Evolutionary conservation across 768 basidiomycete species (phyloP).

Genomic region (Leccinum incarnatum): DNA sequence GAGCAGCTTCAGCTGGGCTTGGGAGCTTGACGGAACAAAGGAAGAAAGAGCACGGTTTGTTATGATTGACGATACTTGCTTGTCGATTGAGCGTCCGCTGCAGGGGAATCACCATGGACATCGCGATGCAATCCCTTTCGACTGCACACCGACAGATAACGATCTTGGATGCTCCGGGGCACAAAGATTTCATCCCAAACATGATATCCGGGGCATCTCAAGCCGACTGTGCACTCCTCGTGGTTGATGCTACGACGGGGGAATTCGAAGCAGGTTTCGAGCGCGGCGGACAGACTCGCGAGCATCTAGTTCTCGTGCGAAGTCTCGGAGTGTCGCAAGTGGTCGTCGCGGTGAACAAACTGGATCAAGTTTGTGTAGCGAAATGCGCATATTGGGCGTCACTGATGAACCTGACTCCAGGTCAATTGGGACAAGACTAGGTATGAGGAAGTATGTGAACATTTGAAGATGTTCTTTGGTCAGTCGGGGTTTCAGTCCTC

Average conservation of each 20-base stretch:
- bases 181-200: slow-evolving; percentile 97
- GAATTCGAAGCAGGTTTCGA: slow-evolving; percentile 98
- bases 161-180: slow-evolving; percentile 96
- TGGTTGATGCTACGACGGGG: slow-evolving; percentile 85
- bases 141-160: slow-evolving; percentile 81
- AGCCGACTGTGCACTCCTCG: slow-evolving; percentile 91
- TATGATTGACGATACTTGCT: background rate
- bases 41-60: slow-evolving; percentile 91
- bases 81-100: slow-evolving; percentile 6
- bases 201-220: slow-evolving; percentile 99
- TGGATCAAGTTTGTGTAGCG: slow-evolving; percentile 60
- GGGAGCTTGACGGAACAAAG: slow-evolving; percentile 89
- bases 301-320: slow-evolving; percentile 88
- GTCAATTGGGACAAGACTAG: slow-evolving; percentile 84
- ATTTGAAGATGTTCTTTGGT: slow-evolving; percentile 74
- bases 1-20: slow-evolving; percentile 96
- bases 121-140: slow-evolving; percentile 75
- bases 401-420: slow-evolving; percentile 38
- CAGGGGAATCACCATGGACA: slow-evolving; percentile 98
- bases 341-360: slow-evolving; percentile 91
- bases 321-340: slow-evolving; percentile 91
- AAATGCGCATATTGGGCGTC: background rate
- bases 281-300: slow-evolving; percentile 90
- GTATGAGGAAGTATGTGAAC: slow-evolving; percentile 79
- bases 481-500: slow-evolving; percentile 83